Evolutionary conservation across 306 rosid genomes (phyloP).

Genomic region (Casuarina equisetifolia): DNA sequence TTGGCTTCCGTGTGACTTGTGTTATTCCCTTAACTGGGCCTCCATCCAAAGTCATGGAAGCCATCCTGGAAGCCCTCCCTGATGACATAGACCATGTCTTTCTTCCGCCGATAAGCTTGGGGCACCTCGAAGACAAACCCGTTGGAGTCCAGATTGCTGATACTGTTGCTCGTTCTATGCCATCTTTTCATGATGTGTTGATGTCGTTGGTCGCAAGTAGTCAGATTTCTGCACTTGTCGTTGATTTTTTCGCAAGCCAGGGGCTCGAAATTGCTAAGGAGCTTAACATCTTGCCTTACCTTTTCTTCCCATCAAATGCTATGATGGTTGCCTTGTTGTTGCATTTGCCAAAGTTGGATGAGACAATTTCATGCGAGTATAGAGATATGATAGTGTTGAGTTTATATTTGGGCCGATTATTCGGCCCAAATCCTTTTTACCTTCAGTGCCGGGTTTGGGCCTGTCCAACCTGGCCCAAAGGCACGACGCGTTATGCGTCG

Average conservation of each 20-base stretch:
- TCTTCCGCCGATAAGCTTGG: no score
- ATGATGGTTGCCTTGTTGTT: not conserved
- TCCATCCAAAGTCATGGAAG: no score
- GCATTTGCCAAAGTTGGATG: not conserved
- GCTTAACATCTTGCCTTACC: slow-evolving; percentile 24
- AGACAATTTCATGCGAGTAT: no score
- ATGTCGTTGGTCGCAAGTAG: not conserved
- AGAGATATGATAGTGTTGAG: no score
- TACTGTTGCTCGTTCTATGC: slow-evolving; percentile 7
- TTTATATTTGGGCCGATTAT: no score
- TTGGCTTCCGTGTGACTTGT: no score
- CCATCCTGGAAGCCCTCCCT: no score
- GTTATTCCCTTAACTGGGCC: no score
- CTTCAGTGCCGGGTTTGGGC: slow-evolving; percentile 3
- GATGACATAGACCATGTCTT: no score
- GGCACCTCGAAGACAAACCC: no score
- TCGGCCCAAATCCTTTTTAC: not conserved
- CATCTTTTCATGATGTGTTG: slow-evolving; percentile 19
- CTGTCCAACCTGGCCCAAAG: no score
- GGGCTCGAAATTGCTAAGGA: slow-evolving; percentile 19
- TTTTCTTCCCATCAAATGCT: slow-evolving; percentile 15
- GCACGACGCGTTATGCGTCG: no score
- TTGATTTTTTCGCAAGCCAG: not conserved
- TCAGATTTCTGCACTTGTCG: slow-evolving; percentile 15
- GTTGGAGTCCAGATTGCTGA: not conserved